Conservation (phyloP, 73 alveolate species). For the Symbiodinium natans region DNA sequence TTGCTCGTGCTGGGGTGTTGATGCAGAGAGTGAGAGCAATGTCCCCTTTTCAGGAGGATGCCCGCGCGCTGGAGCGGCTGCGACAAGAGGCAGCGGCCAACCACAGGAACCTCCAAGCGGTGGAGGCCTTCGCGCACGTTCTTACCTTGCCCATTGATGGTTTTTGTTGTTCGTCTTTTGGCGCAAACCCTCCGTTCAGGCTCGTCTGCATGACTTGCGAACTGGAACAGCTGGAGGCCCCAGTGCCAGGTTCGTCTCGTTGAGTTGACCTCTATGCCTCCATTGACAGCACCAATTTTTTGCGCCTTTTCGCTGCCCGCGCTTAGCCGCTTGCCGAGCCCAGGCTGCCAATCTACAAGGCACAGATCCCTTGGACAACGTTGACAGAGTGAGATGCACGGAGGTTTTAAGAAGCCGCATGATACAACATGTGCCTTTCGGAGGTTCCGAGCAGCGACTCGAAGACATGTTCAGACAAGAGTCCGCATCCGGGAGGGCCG, state of each 20-base stretch:
- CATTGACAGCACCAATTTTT: too few species aligned
- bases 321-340: background rate
- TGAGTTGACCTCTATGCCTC: background rate
- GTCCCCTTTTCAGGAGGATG: background rate
- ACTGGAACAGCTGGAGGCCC: background rate
- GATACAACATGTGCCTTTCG: too few species aligned
- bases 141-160: too few species aligned
- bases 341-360: constrained; percentile 7
- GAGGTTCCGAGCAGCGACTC: constrained; percentile 8
- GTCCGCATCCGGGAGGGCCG: background rate
- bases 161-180: too few species aligned
- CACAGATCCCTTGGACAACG: too few species aligned
- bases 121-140: background rate
- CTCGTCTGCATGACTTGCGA: background rate
- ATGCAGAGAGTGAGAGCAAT: background rate
- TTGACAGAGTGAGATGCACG: too few species aligned
- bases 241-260: background rate
- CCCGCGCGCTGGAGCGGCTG: background rate
- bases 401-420: too few species aligned
- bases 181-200: background rate
- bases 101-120: background rate
- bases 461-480: background rate
- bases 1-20: too few species aligned
- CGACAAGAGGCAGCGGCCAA: background rate
- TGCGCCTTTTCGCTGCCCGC: background rate